These are phyloP conservation scores for Termitomyces sp. DNA, from an alignment of 768 basidiomycete species.

Conservation along the genomic window DNA sequence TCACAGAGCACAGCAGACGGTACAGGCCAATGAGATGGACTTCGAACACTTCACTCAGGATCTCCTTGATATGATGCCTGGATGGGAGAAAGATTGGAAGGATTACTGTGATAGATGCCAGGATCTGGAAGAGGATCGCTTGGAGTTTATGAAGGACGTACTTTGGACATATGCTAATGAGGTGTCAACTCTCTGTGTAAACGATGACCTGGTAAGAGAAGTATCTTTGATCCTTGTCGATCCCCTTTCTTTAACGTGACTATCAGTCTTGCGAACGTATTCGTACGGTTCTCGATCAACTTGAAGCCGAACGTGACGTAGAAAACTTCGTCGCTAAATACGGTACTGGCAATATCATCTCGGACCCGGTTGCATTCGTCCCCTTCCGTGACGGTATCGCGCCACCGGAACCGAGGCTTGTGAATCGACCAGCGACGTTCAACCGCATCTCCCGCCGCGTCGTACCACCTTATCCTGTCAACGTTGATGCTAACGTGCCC, in stretches of 20 bases:
- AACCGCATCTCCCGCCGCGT: slow-evolving; percentile 25
- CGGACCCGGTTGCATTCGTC: slow-evolving; percentile 70
- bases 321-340: slow-evolving; percentile 82
- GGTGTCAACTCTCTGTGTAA: slow-evolving; percentile 90
- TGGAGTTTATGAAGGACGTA: slow-evolving; percentile 91
- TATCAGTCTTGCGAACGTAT: slow-evolving; percentile 85
- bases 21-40: slow-evolving; percentile 87
- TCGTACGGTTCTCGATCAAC: slow-evolving; percentile 77
- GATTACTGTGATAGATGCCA: slow-evolving; percentile 93
- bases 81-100: slow-evolving; percentile 95
- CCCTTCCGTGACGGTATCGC: slow-evolving; percentile 40
- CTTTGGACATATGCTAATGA: slow-evolving; percentile 95
- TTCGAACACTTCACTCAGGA: slow-evolving; percentile 76
- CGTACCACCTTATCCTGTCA: slow-evolving; percentile 7
- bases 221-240: background rate
- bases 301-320: slow-evolving; percentile 82
- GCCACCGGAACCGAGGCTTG: slow-evolving; percentile 11
- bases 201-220: slow-evolving; percentile 71
- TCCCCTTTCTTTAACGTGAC: background rate
- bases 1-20: slow-evolving; percentile 79
- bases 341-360: slow-evolving; percentile 81
- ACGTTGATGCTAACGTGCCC: slow-evolving; percentile 8
- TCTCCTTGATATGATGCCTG: slow-evolving; percentile 62
- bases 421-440: slow-evolving; percentile 22
- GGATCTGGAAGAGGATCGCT: slow-evolving; percentile 92